Evolutionary conservation across 1,284 basidiomycete species (phyloP).

Genomic region (Ceratobasidium papillatum): DNA sequence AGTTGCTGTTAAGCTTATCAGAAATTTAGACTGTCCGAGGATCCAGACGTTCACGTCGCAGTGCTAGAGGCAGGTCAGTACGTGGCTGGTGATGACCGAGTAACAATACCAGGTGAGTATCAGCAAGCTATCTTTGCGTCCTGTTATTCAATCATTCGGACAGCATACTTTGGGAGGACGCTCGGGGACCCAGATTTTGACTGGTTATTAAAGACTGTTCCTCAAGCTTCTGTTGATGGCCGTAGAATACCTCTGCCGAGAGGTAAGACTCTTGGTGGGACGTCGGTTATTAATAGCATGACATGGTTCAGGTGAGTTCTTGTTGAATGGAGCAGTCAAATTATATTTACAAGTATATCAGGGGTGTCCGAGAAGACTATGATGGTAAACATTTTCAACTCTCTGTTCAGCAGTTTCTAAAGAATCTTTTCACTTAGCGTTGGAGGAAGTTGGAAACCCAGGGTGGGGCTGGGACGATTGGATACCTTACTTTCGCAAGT

Average conservation of each 20-base stretch:
- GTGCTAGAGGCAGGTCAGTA: constrained; percentile 45
- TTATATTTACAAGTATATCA: neutral
- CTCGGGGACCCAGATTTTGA: constrained; percentile 41
- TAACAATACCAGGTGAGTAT: constrained; percentile 35
- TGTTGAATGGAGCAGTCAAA: neutral
- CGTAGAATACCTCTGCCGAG: constrained; percentile 39
- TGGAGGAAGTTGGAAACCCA: constrained; percentile 40
- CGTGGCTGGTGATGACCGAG: constrained; percentile 39
- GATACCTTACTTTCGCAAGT: constrained; percentile 43
- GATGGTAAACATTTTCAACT: constrained; percentile 33
- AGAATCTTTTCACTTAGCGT: constrained; percentile 5
- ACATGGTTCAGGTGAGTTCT: constrained; percentile 42
- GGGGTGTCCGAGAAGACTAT: constrained; percentile 43
- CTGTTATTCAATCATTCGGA: neutral
- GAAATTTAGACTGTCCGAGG: constrained; percentile 43
- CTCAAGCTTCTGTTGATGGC: constrained; percentile 39
- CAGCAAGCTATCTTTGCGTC: neutral
- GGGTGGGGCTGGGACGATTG: constrained; percentile 45
- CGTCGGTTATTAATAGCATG: constrained; percentile 44
- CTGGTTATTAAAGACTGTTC: constrained; percentile 42
- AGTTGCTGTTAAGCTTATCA: neutral
- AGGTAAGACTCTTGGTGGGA: constrained; percentile 44
- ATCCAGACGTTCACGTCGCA: constrained; percentile 42
- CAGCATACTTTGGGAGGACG: constrained; percentile 41
- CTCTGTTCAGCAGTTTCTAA: neutral